Evolutionary conservation across 2,329 filamentous ascomycete species (phyloP), one percentile per base, ranked within the genome.

Genomic region (Colletotrichum sp.): DNA sequence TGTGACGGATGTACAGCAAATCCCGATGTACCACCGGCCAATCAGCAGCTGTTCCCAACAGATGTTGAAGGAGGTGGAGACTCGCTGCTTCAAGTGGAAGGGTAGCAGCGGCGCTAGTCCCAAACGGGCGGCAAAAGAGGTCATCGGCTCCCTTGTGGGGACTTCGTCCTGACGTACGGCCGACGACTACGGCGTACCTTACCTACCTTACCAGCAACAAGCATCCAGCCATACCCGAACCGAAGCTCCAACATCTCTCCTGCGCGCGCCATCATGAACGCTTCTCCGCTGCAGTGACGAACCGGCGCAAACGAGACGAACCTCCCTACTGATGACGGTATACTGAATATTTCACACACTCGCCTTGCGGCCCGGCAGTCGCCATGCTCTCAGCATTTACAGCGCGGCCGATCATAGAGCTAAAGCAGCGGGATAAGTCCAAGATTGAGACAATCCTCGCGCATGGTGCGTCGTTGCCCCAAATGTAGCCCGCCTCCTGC

Each of bases 301-400:
- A 71, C 57, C 21, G 32, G 39, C n/a, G 28, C 65, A 61, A 55
- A 16, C 4, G 10, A 21, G 34, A 75, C 24, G 16, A 65, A 76
- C 15, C 6, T 57, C 48, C 48, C 55, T 68, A 9, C 71, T 75
- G 36, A 76, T 73, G 71, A 76, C 28, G 67, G 43, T 8, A 59
- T 71, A 66, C 66, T 71, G 60, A 75, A 74, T 43, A 43, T 6
- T 48, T 21, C 10, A 36, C 16, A 55, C 24, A 71, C 81, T 75
- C 80, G 74, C 74, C 71, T 60, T 52, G 80, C 78, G 86, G 84
- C 87, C 87, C 87, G 85, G 85, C 81, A 79, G 79, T 82, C 85
- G 89, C 88, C 86, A 98, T 98, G 97, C 94, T 99, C 86, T 98
- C 96, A 86, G 97, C 97, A 83, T 99, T 99, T 87, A 98, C 94